Conservation (phyloP, 305 asterid genomes). For the Fraxinus baroniana region DNA sequence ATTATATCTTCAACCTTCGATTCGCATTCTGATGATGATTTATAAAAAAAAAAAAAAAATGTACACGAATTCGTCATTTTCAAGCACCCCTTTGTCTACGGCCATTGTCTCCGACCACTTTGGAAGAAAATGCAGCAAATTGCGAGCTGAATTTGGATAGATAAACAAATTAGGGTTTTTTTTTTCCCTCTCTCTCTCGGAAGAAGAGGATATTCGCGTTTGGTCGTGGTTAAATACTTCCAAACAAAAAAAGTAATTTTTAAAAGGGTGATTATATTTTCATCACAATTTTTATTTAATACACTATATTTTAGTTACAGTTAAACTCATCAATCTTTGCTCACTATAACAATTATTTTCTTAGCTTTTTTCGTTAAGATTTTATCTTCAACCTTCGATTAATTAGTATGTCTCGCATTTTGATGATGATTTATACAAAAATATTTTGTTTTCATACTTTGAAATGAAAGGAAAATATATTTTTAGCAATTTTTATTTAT, state of each 20-base stretch:
- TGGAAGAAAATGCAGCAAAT: background rate
- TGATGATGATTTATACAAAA: no score
- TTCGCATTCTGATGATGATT: no score
- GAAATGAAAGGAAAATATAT: no score
- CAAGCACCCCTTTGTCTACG: conserved; percentile 22
- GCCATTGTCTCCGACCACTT: conserved; percentile 28
- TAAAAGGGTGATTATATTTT: background rate
- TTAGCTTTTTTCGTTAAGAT: no score
- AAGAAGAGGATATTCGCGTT: background rate
- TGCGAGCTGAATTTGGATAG: background rate
- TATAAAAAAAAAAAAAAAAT: background rate
- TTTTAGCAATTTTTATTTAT: no score
- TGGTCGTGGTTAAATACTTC: background rate
- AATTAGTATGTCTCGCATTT: no score
- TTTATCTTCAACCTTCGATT: no score
- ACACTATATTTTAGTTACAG: no score
- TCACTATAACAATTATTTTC: no score
- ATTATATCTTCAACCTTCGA: no score
- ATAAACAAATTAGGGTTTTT: background rate
- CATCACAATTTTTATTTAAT: background rate
- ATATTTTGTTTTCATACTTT: no score
- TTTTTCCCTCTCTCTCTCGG: background rate
- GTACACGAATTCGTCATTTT: conserved; percentile 49
- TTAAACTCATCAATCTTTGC: no score
- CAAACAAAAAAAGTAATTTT: background rate